Percentiles rank a stretch among this genome's conserved stretches.
Evolutionary conservation across 2,329 filamentous ascomycete species (phyloP).

Genomic region (Aspergillus sp.): DNA sequence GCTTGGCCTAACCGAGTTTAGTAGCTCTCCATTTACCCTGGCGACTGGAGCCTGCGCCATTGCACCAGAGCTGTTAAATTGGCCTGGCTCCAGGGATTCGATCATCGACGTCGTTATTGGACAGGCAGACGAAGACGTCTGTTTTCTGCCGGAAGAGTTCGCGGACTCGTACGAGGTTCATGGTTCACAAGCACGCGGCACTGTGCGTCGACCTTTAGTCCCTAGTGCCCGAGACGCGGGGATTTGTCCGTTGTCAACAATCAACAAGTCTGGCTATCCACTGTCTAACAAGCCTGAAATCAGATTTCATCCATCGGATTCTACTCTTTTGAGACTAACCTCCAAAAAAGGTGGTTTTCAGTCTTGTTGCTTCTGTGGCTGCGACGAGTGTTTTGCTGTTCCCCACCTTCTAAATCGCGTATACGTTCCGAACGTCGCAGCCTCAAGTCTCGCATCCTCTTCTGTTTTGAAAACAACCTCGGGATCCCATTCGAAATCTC

Average conservation of each 20-base stretch:
- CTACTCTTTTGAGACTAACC: background rate
- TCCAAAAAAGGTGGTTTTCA: background rate
- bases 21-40: background rate
- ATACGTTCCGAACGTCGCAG: conserved; percentile 8
- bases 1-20: background rate
- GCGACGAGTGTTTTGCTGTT: background rate
- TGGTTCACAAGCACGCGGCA: background rate
- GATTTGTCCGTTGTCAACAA: background rate
- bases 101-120: background rate
- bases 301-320: background rate
- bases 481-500: background rate
- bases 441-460: background rate
- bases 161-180: background rate
- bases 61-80: background rate
- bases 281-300: background rate
- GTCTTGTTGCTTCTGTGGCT: background rate
- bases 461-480: conserved; percentile 1
- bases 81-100: background rate
- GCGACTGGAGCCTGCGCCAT: background rate
- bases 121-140: background rate
- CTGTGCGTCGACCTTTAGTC: background rate
- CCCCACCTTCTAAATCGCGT: conserved; percentile 6
- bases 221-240: conserved; percentile 1
- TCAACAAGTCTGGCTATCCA: background rate
- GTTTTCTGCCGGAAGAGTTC: background rate